Percentiles rank a stretch among this genome's conserved stretches.
Conservation (phyloP, 164 flowering plant species). For the Nymphaea colorata region DNA sequence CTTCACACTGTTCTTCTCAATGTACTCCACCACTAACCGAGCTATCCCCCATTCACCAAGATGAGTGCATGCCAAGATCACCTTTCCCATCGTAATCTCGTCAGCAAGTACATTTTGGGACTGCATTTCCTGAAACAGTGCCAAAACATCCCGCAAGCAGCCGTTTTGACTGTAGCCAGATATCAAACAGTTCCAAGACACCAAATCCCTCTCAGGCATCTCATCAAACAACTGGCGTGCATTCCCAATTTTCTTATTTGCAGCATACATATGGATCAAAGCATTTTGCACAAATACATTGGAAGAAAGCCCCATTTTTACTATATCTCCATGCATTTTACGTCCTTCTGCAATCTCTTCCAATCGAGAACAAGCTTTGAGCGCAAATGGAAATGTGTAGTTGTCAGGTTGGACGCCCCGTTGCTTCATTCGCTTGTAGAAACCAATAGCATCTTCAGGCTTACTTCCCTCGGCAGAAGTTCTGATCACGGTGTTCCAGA, state of each 20-base stretch:
- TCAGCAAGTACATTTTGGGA: conserved; percentile 35
- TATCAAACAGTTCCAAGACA: conserved; percentile 70
- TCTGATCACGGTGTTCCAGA: conserved; percentile 40
- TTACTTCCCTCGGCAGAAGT: conserved; percentile 28
- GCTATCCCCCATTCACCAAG: conserved; percentile 25
- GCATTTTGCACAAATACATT: conserved; percentile 42
- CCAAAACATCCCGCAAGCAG: conserved; percentile 33
- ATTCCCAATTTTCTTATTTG: conserved; percentile 20
- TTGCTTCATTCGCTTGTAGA: conserved; percentile 26
- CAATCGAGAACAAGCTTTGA: conserved; percentile 45
- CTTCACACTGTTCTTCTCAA: conserved; percentile 24
- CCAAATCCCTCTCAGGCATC: conserved; percentile 43
- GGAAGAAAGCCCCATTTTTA: conserved; percentile 41
- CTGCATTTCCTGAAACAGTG: conserved; percentile 36
- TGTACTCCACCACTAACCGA: conserved; percentile 27
- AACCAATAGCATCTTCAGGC: conserved; percentile 27
- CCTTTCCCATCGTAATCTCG: conserved; percentile 59
- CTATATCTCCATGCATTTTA: conserved; percentile 28
- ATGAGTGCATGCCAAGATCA: conserved; percentile 39
- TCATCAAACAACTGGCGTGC: conserved; percentile 41
- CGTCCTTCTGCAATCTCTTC: conserved; percentile 18
- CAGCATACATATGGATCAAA: conserved; percentile 42
- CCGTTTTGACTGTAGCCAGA: conserved; percentile 45
- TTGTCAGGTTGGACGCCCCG: conserved; percentile 16
- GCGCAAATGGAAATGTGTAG: conserved; percentile 29